phyloP scores from a whole-genome alignment of 2,329 filamentous ascomycete species.

The Colletotrichum sansevieriae region DNA sequence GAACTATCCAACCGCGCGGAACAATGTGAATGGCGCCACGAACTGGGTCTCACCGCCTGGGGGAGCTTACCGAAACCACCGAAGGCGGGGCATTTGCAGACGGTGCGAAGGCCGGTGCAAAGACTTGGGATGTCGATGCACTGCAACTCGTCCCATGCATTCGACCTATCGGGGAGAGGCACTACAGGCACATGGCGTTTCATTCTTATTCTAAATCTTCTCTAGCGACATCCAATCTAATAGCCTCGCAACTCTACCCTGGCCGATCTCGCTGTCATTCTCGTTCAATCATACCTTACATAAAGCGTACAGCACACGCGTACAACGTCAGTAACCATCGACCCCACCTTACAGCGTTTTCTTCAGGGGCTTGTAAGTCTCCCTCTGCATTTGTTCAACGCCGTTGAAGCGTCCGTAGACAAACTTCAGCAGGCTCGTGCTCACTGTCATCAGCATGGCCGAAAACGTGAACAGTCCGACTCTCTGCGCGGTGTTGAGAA shows the following conservation, averaged over 20 bases:
- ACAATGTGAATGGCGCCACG: constrained; percentile 19
- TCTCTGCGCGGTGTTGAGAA: constrained; percentile 75
- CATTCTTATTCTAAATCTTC: constrained; percentile 12
- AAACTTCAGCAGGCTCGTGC: constrained; percentile 77
- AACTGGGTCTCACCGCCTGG: constrained; percentile 37
- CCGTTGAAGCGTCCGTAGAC: constrained; percentile 78
- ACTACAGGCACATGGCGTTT: constrained; percentile 17
- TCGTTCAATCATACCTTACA: not conserved
- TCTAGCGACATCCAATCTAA: constrained; percentile 17
- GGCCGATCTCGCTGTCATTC: constrained; percentile 22
- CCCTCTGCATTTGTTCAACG: constrained; percentile 55
- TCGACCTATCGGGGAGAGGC: constrained; percentile 17
- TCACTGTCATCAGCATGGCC: constrained; percentile 78
- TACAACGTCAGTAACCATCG: not conserved
- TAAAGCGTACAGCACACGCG: not conserved
- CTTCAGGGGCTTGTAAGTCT: constrained; percentile 51
- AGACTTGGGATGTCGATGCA: constrained; percentile 1
- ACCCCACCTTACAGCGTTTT: constrained; percentile 40
- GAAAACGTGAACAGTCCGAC: constrained; percentile 77
- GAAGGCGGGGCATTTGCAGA: constrained; percentile 30
- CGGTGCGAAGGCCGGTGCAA: constrained; percentile 9
- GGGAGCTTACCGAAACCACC: constrained; percentile 6
- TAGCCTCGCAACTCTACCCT: constrained; percentile 2
- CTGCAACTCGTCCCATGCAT: constrained; percentile 6
- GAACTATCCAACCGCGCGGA: constrained; percentile 22